phyloP scores from a whole-genome alignment of 257 asterid species.

The Scutellaria minor region DNA sequence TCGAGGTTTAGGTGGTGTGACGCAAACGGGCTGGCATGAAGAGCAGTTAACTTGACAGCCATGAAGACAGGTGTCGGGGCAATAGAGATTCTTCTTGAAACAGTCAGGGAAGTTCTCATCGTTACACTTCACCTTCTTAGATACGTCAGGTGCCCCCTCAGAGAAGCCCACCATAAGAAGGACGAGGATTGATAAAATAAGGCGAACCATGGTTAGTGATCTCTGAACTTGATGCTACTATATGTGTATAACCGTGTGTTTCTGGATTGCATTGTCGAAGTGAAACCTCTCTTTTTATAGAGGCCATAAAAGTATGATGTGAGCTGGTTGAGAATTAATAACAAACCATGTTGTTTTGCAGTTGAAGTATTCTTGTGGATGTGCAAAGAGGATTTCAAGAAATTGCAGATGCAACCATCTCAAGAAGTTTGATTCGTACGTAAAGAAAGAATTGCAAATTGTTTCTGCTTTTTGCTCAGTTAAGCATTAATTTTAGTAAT shows the following conservation, averaged over 20 bases:
- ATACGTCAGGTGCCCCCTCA: constrained; percentile 44
- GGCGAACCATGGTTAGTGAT: constrained; percentile 39
- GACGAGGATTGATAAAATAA: constrained; percentile 39
- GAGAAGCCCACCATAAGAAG: constrained; percentile 42
- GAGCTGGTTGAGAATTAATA: constrained; percentile 10
- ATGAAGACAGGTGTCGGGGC: constrained; percentile 56
- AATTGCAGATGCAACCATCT: constrained; percentile 21
- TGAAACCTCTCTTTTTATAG: constrained; percentile 38
- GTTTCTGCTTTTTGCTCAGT: not conserved
- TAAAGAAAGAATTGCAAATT: constrained; percentile 2
- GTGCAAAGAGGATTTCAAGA: constrained; percentile 9
- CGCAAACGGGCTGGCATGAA: constrained; percentile 53
- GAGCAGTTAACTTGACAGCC: constrained; percentile 55
- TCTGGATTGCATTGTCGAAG: not conserved
- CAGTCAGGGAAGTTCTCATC: constrained; percentile 52
- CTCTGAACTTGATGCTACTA: not conserved
- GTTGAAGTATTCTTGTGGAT: constrained; percentile 15
- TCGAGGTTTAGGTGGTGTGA: constrained; percentile 37
- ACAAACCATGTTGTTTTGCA: not conserved
- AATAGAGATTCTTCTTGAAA: constrained; percentile 40
- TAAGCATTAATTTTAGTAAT: no score
- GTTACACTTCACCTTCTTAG: constrained; percentile 55
- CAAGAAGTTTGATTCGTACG: constrained; percentile 30
- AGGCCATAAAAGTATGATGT: constrained; percentile 23
- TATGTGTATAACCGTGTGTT: not conserved